Percentiles rank a stretch among this genome's conserved stretches.
Evolutionary conservation across 2,329 filamentous ascomycete species (phyloP).

Genomic region (Fonsecaea multimorphosa): DNA sequence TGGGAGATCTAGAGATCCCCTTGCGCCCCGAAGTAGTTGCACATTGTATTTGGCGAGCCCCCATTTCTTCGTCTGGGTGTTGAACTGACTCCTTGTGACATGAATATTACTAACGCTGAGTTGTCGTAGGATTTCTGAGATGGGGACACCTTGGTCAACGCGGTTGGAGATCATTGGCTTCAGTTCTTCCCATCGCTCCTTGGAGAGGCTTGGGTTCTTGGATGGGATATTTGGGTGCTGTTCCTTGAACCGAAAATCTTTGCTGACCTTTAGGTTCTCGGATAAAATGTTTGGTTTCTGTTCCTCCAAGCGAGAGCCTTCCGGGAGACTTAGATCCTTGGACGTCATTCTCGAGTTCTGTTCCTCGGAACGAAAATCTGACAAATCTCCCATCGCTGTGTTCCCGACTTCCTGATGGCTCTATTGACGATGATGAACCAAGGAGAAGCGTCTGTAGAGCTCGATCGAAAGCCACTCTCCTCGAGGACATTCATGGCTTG

Average conservation of each 20-base stretch:
- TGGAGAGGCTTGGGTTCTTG: not conserved
- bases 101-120: not conserved
- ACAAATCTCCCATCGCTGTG: not conserved
- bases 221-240: not conserved
- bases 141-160: not conserved
- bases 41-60: not conserved
- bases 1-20: not conserved
- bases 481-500: not conserved
- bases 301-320: no score
- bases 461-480: not conserved
- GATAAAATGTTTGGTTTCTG: not conserved
- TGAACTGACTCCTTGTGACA: not conserved
- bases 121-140: not conserved
- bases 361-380: not conserved
- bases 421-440: not conserved
- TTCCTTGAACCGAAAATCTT: not conserved
- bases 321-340: not conserved
- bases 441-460: not conserved
- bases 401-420: not conserved
- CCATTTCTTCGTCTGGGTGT: not conserved
- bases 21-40: not conserved
- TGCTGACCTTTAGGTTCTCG: not conserved
- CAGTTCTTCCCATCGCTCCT: not conserved
- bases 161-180: not conserved
- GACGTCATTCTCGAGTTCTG: not conserved